Conservation (phyloP, 1,284 basidiomycete genomes). For the Cutaneotrichosporon sp. region DNA sequence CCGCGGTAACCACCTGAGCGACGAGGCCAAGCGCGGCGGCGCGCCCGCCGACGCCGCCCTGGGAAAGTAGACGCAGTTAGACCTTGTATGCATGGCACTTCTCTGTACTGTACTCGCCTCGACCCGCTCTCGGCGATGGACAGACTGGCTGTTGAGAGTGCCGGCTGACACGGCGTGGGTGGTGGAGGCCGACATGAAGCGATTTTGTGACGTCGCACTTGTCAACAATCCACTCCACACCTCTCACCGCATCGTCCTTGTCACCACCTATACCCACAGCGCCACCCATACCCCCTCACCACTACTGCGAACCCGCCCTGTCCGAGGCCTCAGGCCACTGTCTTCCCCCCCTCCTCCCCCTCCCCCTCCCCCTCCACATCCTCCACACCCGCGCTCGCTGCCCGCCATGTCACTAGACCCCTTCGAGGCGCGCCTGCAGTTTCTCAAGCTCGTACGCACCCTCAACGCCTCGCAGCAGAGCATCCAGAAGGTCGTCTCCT, state of each 20-base stretch:
- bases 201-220: not conserved
- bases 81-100: slow-evolving; percentile 14
- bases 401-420: slow-evolving; percentile 67
- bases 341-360: too few species aligned
- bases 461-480: slow-evolving; percentile 87
- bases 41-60: not conserved
- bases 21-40: slow-evolving; percentile 24
- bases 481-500: slow-evolving; percentile 84
- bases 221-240: not conserved
- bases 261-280: not conserved
- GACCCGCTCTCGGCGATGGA: too few species aligned
- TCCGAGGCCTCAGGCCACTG: too few species aligned
- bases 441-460: slow-evolving; percentile 68
- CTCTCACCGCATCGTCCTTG: not conserved
- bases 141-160: too few species aligned
- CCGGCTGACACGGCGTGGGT: too few species aligned
- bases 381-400: not conserved
- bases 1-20: slow-evolving; percentile 48
- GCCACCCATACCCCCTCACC: too few species aligned
- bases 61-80: not conserved
- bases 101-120: too few species aligned
- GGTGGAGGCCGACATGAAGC: not conserved
- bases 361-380: not conserved
- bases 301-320: too few species aligned
- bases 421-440: slow-evolving; percentile 86